These are phyloP conservation scores for Ophiocordyceps camponoti-rufipedis DNA, from an alignment of 2,329 filamentous ascomycete species.

Conservation along the genomic window DNA sequence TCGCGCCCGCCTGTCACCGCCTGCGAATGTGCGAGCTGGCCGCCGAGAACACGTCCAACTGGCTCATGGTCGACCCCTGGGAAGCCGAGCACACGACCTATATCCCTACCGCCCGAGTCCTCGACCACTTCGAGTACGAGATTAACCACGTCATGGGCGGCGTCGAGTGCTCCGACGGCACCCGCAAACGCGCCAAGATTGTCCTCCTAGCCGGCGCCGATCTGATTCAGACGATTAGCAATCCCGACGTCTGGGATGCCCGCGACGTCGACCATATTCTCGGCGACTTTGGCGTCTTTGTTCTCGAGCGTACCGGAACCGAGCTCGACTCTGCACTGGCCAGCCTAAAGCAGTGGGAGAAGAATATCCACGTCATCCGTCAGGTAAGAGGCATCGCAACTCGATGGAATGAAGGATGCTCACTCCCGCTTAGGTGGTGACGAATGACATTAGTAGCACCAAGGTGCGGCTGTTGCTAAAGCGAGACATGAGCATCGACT, in stretches of 20 bases:
- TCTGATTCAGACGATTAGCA: constrained; percentile 56
- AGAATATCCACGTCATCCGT: constrained; percentile 75
- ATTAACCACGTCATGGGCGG: constrained; percentile 68
- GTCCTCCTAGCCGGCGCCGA: constrained; percentile 68
- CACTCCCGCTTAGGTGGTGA: constrained; percentile 26
- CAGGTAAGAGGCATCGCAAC: constrained; percentile 8
- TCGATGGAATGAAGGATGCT: background rate
- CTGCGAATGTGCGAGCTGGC: constrained; percentile 68
- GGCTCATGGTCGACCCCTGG: constrained; percentile 75
- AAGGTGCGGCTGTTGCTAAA: constrained; percentile 69
- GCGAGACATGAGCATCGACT: constrained; percentile 67
- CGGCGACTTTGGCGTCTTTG: constrained; percentile 64
- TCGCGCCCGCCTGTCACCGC: constrained; percentile 19
- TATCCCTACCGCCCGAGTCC: constrained; percentile 70
- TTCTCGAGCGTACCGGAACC: constrained; percentile 75
- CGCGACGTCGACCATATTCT: constrained; percentile 80
- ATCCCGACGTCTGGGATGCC: constrained; percentile 61
- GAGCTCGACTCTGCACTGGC: constrained; percentile 77
- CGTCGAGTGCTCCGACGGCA: constrained; percentile 48
- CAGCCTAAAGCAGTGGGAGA: constrained; percentile 63
- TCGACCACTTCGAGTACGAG: constrained; percentile 83
- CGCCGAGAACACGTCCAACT: constrained; percentile 52
- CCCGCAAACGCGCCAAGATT: constrained; percentile 50
- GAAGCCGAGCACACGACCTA: constrained; percentile 71
- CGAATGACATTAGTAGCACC: constrained; percentile 69